These are phyloP conservation scores for Podaxis mareebaensis DNA, from an alignment of 768 basidiomycete genomes.

Conservation along the genomic window DNA sequence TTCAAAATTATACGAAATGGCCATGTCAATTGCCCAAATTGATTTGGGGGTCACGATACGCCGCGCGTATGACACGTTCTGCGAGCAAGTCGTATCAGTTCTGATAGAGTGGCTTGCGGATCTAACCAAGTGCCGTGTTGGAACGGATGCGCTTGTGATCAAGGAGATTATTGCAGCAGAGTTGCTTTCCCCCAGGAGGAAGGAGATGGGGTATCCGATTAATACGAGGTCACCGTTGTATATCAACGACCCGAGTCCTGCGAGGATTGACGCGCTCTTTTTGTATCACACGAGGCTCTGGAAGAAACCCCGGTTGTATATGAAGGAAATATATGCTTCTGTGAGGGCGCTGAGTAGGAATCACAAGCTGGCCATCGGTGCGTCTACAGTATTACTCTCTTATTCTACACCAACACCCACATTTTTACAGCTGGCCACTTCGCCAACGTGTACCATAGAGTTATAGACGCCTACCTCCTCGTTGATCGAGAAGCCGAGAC, in stretches of 20 bases:
- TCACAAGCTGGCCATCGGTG: conserved; percentile 81
- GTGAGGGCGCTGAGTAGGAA: conserved; percentile 69
- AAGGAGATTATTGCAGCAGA: conserved; percentile 75
- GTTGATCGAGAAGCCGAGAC: conserved; percentile 95
- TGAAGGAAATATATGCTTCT: conserved; percentile 83
- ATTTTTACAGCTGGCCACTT: conserved; percentile 69
- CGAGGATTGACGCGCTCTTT: conserved; percentile 73
- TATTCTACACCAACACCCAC: background rate
- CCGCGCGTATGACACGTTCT: conserved; percentile 83
- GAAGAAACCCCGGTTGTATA: conserved; percentile 78
- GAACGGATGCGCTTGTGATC: conserved; percentile 64
- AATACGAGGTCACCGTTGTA: conserved; percentile 34
- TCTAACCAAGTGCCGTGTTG: conserved; percentile 71
- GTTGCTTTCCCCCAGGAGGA: conserved; percentile 60
- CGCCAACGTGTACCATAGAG: conserved; percentile 78
- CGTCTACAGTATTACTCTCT: conserved; percentile 24
- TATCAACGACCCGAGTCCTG: conserved; percentile 51
- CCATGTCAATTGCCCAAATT: conserved; percentile 79
- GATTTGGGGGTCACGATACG: conserved; percentile 92
- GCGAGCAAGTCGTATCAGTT: conserved; percentile 81
- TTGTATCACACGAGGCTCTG: conserved; percentile 83
- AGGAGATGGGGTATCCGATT: conserved; percentile 34
- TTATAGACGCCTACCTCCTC: conserved; percentile 90
- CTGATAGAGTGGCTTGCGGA: conserved; percentile 88
- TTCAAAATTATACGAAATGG: conserved; percentile 67